A percentile compares a stretch with the other conserved stretches of the same genome.
phyloP scores from a whole-genome alignment of 1,284 basidiomycete genomes.

The Puccinia triticina region DNA sequence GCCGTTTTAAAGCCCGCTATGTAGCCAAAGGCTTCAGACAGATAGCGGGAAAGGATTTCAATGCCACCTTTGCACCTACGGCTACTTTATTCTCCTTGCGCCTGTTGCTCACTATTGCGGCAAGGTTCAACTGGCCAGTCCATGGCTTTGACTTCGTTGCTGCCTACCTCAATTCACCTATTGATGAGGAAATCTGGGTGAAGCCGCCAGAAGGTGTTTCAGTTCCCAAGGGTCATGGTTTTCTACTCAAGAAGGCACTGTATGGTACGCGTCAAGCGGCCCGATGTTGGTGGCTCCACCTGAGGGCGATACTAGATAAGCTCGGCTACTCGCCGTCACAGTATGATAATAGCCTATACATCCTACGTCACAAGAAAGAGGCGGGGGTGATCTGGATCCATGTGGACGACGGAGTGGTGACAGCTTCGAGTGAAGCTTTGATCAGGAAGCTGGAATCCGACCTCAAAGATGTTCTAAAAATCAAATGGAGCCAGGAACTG shows the following conservation, averaged over 20 bases:
- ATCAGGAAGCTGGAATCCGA: not conserved
- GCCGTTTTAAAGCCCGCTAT: slow-evolving; percentile 5
- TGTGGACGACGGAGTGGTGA: slow-evolving; percentile 21
- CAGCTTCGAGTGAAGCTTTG: not conserved
- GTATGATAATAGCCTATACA: slow-evolving; percentile 9
- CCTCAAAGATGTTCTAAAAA: not conserved
- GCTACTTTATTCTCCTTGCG: slow-evolving; percentile 27
- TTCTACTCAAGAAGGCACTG: slow-evolving; percentile 3
- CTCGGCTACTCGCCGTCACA: not conserved
- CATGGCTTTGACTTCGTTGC: slow-evolving; percentile 32
- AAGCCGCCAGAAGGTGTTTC: slow-evolving; percentile 10
- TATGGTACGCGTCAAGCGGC: slow-evolving; percentile 37
- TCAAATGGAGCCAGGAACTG: not conserved
- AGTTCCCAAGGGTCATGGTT: not conserved
- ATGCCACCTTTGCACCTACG: slow-evolving; percentile 29
- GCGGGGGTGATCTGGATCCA: slow-evolving; percentile 22
- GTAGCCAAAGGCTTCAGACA: slow-evolving; percentile 21
- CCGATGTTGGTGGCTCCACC: slow-evolving; percentile 28
- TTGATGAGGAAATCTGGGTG: slow-evolving; percentile 26
- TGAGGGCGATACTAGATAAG: not conserved
- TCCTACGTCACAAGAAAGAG: not conserved
- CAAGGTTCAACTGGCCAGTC: not conserved
- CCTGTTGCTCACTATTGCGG: not conserved
- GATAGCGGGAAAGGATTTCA: not conserved
- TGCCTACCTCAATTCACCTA: slow-evolving; percentile 17